A percentile compares a stretch with the other conserved stretches of the same genome.
Conservation (phyloP, 176 grass and related monocot species). For the Rhynchospora breviuscula region DNA sequence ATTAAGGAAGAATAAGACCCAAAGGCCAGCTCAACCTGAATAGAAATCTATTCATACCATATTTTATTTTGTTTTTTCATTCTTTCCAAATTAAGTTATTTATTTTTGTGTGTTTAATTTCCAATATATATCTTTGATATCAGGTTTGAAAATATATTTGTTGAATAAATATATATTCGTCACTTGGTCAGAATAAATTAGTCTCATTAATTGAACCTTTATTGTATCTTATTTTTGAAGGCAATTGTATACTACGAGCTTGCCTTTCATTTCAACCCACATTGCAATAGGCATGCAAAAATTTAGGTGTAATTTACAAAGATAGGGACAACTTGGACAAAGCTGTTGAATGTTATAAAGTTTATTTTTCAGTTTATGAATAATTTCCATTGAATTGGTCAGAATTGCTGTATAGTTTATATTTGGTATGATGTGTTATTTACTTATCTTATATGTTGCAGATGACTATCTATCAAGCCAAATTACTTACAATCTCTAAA, state of each 20-base stretch:
- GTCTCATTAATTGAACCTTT: not conserved
- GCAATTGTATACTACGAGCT: conserved; percentile 98
- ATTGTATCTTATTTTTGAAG: conserved; percentile 40
- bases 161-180: no score
- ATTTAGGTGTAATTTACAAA: conserved; percentile 99
- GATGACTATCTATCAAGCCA: conserved; percentile 96
- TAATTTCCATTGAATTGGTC: conserved; percentile 9
- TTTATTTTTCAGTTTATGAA: conserved; percentile 25
- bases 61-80: no score
- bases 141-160: no score
- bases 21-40: no score
- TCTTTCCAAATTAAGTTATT: no score
- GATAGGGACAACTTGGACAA: conserved; percentile 99
- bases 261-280: conserved; percentile 96
- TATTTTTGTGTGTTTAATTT: no score
- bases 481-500: conserved; percentile 95
- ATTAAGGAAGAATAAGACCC: no score
- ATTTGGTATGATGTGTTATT: not conserved
- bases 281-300: conserved; percentile 90
- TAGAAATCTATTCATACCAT: no score
- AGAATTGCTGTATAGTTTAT: conserved; percentile 11
- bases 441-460: conserved; percentile 34
- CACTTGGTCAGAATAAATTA: no score
- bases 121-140: no score
- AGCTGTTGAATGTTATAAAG: conserved; percentile 97